A percentile compares a stretch with the other conserved stretches of the same genome.
These are phyloP conservation scores for Tetrapisispora phaffii DNA, from an alignment of 805 yeast species.

Conservation along the genomic window DNA sequence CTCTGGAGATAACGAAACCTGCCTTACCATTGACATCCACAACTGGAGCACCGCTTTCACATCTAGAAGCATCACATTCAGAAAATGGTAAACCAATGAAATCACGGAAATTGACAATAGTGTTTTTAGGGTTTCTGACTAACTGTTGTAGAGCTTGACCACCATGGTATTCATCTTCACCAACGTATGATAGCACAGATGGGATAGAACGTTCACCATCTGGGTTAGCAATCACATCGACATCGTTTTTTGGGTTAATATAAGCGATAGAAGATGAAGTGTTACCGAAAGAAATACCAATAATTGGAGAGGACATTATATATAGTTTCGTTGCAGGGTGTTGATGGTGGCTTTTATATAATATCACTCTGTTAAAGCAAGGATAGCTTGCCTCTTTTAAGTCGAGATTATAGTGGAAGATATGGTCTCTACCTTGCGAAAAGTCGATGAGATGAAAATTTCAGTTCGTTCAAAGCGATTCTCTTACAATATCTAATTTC, in stretches of 20 bases:
- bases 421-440: no score
- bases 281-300: conserved; percentile 96
- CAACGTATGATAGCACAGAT: conserved; percentile 83
- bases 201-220: conserved; percentile 98
- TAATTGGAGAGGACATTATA: conserved; percentile 35
- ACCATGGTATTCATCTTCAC: conserved; percentile 94
- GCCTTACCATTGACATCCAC: conserved; percentile 45
- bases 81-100: conserved; percentile 68
- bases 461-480: neutral
- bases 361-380: no score
- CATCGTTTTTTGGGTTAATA: conserved; percentile 71
- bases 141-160: conserved; percentile 90
- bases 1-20: conserved; percentile 49
- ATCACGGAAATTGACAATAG: conserved; percentile 88
- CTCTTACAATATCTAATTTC: neutral
- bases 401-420: no score
- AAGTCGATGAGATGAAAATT: neutral
- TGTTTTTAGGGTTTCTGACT: conserved; percentile 79
- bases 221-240: conserved; percentile 96
- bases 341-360: no score
- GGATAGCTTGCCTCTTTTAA: no score
- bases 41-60: conserved; percentile 44
- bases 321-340: neutral
- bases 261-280: conserved; percentile 90
- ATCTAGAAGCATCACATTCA: conserved; percentile 56